Base-by-base conservation (phyloP, 345 rosid species). In the Punica granatum region DNA sequence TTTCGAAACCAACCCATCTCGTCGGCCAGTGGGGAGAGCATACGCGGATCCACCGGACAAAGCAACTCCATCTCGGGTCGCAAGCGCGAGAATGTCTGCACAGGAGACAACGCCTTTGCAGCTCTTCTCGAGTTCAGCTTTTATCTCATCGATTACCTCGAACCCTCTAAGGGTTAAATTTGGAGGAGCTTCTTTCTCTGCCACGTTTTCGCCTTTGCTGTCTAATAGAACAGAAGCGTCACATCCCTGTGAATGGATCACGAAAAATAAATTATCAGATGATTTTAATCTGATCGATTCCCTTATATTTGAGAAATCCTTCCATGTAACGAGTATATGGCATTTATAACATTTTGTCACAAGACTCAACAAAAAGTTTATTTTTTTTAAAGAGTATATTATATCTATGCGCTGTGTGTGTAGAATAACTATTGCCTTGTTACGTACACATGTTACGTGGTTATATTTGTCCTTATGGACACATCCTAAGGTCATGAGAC, bases 31-130 rank as follows among this genome's bases (percentile, higher is more conserved):
- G 25, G 73, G 68, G 14, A 70, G 68, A 64, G 68, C 63, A 5
- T 70, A 70, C 28, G 68, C 60, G 6, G 58, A 64, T 13, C 73
- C 73, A 6, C 73, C 73, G 6, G 68, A 36, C 19, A 70, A 42
- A 33, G 31, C 36, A 12, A 70, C 70, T 0, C 70, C 70, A 6
- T 72, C 75, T 43, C 70, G 34, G 21, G 75, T 67, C 19, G 75
- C 75, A 11, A 72, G 62, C 26, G 75, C 75, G 21, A 72, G 25
- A 30, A 67, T 36, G 30, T 72, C 75, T 9, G 75, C 75, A n/a
- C 75, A 72, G 25, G 70, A 72, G 32, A 72, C 67, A 7, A 60
- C 41, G n/a, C 70, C 75, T 63, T 60, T 72, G 75, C 75, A 72
- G 7, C 54, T 34, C 53, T 66, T 60, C 70, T 72, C 75, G 5